A percentile compares a stretch with the other conserved stretches of the same genome.
These are phyloP conservation scores for Hippophae gyantsensis DNA, from an alignment of 306 rosid species.

Conservation along the genomic window DNA sequence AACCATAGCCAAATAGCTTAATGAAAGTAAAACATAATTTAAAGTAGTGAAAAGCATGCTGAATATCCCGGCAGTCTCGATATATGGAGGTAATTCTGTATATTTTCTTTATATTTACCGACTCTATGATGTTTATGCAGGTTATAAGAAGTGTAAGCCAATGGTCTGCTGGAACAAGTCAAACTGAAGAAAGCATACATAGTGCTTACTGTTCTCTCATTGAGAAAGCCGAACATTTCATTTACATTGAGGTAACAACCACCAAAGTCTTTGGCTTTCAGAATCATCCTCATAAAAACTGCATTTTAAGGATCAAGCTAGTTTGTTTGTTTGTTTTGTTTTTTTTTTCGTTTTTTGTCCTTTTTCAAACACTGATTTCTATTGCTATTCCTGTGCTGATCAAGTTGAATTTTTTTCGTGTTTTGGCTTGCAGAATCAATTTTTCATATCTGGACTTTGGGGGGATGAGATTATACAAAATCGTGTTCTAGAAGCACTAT, in stretches of 20 bases:
- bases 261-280: too few species aligned
- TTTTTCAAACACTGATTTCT: not conserved
- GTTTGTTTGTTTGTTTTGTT: too few species aligned
- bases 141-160: conserved; percentile 40
- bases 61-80: too few species aligned
- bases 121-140: conserved; percentile 12
- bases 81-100: too few species aligned
- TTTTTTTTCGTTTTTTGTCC: not conserved
- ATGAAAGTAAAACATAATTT: too few species aligned
- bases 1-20: too few species aligned
- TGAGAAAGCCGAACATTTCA: conserved; percentile 34
- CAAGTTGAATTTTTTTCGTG: not conserved
- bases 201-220: conserved; percentile 37
- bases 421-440: conserved; percentile 37
- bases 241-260: conserved; percentile 35
- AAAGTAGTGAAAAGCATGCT: too few species aligned
- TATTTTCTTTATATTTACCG: too few species aligned
- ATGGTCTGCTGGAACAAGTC: conserved; percentile 46
- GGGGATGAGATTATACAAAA: conserved; percentile 37
- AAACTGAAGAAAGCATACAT: conserved; percentile 45
- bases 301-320: too few species aligned
- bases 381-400: not conserved
- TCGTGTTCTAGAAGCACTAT: conserved; percentile 33
- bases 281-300: too few species aligned
- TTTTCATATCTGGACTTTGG: conserved; percentile 39